phyloP scores from a whole-genome alignment of 805 yeast species.

The Metschnikowia similis region DNA sequence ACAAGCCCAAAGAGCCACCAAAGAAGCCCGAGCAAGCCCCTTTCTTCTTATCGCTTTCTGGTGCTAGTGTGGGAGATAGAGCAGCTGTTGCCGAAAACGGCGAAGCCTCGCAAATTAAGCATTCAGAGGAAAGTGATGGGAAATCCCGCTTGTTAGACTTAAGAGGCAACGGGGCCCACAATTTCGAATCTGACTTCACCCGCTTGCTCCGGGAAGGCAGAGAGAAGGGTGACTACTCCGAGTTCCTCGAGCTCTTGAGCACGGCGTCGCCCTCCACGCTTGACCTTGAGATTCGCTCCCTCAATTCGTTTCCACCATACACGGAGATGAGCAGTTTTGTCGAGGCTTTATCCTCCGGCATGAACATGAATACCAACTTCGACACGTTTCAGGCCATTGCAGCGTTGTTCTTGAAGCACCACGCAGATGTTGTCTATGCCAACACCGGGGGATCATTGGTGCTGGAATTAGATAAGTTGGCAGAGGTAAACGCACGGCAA shows the following conservation, averaged over 20 bases:
- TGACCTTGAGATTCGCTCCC: constrained; percentile 83
- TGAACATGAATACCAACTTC: constrained; percentile 52
- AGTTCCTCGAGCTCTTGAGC: constrained; percentile 53
- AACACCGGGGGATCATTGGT: constrained; percentile 34
- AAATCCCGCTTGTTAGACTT: constrained; percentile 33
- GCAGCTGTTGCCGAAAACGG: constrained; percentile 48
- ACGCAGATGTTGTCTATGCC: constrained; percentile 70
- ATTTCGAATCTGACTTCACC: constrained; percentile 75
- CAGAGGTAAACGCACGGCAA: constrained; percentile 34
- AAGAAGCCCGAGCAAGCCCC: constrained; percentile 76
- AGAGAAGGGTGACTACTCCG: constrained; percentile 34
- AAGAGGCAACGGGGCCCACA: constrained; percentile 30
- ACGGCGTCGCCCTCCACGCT: constrained; percentile 68
- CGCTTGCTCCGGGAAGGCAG: constrained; percentile 53
- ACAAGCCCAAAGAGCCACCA: constrained; percentile 85
- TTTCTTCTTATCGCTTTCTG: constrained; percentile 71
- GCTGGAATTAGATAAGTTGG: constrained; percentile 49
- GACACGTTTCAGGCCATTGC: constrained; percentile 83
- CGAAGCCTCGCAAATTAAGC: constrained; percentile 6
- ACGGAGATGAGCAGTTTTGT: constrained; percentile 63
- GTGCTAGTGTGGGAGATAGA: constrained; percentile 66
- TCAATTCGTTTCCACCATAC: constrained; percentile 63
- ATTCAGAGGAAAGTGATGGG: constrained; percentile 20
- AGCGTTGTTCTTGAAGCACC: constrained; percentile 67
- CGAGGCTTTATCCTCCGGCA: constrained; percentile 60